Evolutionary conservation across 2,329 filamentous ascomycete genomes (phyloP).

Genomic region (Fusarium verrucosum): DNA sequence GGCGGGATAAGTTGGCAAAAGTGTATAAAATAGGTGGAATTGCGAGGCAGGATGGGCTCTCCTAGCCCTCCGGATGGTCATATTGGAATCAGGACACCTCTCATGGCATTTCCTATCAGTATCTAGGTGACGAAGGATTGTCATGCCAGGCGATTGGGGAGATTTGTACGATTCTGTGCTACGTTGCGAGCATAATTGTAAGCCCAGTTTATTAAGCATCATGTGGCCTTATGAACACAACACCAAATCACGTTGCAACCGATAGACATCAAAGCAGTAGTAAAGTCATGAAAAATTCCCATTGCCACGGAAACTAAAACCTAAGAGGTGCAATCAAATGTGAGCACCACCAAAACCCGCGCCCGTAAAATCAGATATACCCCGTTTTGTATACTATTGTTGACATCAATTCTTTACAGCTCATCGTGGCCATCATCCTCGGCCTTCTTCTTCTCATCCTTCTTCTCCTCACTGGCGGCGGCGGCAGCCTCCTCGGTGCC

Average conservation of each 20-base stretch:
- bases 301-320: slow-evolving; percentile 45
- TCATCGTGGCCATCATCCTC: slow-evolving; percentile 71
- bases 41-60: slow-evolving; percentile 3
- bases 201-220: slow-evolving; percentile 4
- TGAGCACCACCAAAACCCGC: slow-evolving; percentile 46
- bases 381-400: slow-evolving; percentile 44
- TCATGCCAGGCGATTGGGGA: slow-evolving; percentile 3
- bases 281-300: slow-evolving; percentile 39
- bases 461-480: slow-evolving; percentile 62
- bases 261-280: slow-evolving; percentile 14
- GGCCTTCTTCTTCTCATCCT: slow-evolving; percentile 57
- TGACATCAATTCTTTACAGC: slow-evolving; percentile 66
- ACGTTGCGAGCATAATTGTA: slow-evolving; percentile 22
- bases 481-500: slow-evolving; percentile 64
- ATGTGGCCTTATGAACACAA: neutral
- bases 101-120: slow-evolving; percentile 11
- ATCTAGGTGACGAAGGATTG: slow-evolving; percentile 1
- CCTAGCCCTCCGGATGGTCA: slow-evolving; percentile 3
- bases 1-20: slow-evolving; percentile 11
- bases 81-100: slow-evolving; percentile 21
- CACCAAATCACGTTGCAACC: neutral
- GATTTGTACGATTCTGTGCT: slow-evolving; percentile 27
- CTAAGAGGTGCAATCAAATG: slow-evolving; percentile 36
- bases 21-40: slow-evolving; percentile 33
- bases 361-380: slow-evolving; percentile 49